Evolutionary conservation across 1,284 basidiomycete species (phyloP), one percentile per base, ranked within the genome.

Genomic region (Phellopilus nigrolimitatus): DNA sequence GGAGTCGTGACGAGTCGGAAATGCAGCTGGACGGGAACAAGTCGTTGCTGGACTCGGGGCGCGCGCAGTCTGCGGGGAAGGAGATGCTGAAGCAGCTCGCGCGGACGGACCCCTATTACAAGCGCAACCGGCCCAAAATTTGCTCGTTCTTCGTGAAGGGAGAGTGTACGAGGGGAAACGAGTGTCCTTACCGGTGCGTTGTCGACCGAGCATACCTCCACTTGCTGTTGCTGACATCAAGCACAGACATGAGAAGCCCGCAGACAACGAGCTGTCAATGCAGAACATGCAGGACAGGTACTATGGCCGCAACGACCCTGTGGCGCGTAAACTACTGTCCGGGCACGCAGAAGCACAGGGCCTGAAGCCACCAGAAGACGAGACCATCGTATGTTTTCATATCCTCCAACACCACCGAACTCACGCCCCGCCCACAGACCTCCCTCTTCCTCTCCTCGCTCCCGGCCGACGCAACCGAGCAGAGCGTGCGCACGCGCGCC

Each of bases 131-230:
- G 51, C 91, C 95, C 42, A 91, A 97, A 60, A 67, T 97, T 7
- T 99, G 97, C 66, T 93, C 91, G 1, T 98, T 99, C 75, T 99
- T 88, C 64, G 87, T 81, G 37, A 98, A 98, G 69, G 97, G 97
- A 0, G 88, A 93, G 54, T 99, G 97, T 66, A 92, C 79, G 36
- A 80, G 97, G 34, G 97, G 97, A 4, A 72, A 75, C 21, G 92
- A 91, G 53, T 99, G 97, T 67, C 97, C 97, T 0, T 99, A 92
- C 70, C 76, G 87, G 76, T 81, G 53, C 49, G 77, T 67, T 53
- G 28, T 6, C 8, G 5, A 33, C 13, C 13, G 5, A 25, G 4
- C 49, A 34, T 40, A 42, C 15, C 25, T 22, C 7, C 3, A 22
- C 34, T 10, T 21, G 19, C 19, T 24, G n/a, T 12, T 25, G 46